phyloP scores from a whole-genome alignment of 345 rosid species.

The Citrus unshiu region DNA sequence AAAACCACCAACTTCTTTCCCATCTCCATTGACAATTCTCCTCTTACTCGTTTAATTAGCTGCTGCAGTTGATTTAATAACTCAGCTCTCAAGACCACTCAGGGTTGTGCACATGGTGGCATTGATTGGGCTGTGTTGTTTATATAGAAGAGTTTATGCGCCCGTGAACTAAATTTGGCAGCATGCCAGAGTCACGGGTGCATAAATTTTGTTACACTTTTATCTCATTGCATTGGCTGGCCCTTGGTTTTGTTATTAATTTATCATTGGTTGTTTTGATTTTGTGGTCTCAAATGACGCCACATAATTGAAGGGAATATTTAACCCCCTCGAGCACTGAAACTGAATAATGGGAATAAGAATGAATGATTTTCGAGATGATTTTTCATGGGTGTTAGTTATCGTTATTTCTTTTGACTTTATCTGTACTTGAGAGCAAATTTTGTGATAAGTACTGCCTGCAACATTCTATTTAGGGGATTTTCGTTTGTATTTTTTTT shows the following conservation, averaged over 20 bases:
- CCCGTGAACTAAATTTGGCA: constrained; percentile 36
- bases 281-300: not conserved
- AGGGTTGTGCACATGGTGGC: not conserved
- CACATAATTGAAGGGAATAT: not conserved
- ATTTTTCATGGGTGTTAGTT: too few species aligned
- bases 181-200: constrained; percentile 24
- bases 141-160: constrained; percentile 13
- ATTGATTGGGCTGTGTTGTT: not conserved
- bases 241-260: not conserved
- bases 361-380: too few species aligned
- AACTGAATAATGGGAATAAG: too few species aligned
- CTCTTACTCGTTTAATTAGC: not conserved
- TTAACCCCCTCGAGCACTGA: too few species aligned
- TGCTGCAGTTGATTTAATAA: not conserved
- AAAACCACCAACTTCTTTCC: not conserved
- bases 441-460: too few species aligned
- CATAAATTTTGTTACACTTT: not conserved
- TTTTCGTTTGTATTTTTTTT: too few species aligned
- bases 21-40: not conserved
- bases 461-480: too few species aligned
- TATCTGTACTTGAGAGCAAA: too few species aligned
- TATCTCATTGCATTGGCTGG: not conserved
- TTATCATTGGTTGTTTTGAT: not conserved
- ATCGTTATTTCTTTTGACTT: too few species aligned
- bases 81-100: not conserved